Conservation (phyloP, 202 grass and related monocot species). For the Setaria italica region DNA sequence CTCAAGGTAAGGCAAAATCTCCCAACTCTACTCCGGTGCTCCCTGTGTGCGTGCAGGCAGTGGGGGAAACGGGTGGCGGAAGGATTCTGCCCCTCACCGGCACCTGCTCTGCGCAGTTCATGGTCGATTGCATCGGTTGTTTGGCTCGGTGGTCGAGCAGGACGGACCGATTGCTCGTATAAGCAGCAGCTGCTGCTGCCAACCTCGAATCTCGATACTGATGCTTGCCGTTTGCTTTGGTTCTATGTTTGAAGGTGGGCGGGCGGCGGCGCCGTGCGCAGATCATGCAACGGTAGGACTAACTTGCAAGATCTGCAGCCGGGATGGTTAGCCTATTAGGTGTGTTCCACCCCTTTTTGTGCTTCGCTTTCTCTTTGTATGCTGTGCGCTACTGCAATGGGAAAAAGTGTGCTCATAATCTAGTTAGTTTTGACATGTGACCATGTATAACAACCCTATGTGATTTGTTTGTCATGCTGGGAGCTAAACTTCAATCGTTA, state of each 20-base stretch:
- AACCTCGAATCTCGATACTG: background rate
- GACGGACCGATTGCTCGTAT: background rate
- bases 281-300: slow-evolving; percentile 15
- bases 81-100: background rate
- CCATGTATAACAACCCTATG: background rate
- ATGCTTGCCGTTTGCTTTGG: slow-evolving; percentile 5
- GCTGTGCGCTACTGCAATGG: background rate
- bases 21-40: background rate
- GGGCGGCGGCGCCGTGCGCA: background rate
- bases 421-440: background rate
- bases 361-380: background rate
- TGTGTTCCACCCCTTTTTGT: slow-evolving; percentile 1
- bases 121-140: background rate
- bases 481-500: background rate
- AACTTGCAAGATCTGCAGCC: background rate
- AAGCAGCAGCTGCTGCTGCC: background rate
- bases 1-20: slow-evolving; percentile 11
- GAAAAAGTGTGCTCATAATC: background rate
- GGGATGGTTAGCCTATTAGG: slow-evolving; percentile 37
- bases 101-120: background rate
- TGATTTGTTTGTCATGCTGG: background rate
- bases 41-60: slow-evolving; percentile 5
- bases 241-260: slow-evolving; percentile 23
- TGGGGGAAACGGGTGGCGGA: background rate
- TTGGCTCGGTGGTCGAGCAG: background rate